phyloP scores from a whole-genome alignment of 805 yeast genomes.

The Pichia occidentalis region DNA sequence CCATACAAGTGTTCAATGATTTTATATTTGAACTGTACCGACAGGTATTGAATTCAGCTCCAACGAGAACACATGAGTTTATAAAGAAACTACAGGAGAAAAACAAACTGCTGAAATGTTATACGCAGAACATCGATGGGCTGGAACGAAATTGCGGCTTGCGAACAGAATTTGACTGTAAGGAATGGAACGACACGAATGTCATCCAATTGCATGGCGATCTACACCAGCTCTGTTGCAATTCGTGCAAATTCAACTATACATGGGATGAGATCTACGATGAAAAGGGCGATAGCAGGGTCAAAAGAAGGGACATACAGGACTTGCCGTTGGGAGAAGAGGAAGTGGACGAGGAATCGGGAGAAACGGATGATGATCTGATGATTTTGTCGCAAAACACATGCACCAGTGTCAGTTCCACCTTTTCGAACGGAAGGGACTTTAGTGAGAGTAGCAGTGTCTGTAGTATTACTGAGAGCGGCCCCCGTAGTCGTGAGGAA shows the following conservation, averaged over 20 bases:
- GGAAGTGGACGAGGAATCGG: not conserved
- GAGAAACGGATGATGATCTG: constrained; percentile 3
- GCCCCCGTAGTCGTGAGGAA: constrained; percentile 6
- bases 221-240: constrained; percentile 68
- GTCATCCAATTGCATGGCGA: constrained; percentile 93
- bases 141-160: constrained; percentile 65
- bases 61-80: constrained; percentile 81
- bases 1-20: constrained; percentile 70
- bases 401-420: not conserved
- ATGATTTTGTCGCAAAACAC: constrained; percentile 7
- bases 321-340: not conserved
- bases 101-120: constrained; percentile 71
- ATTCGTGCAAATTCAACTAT: constrained; percentile 52
- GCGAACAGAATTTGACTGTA: constrained; percentile 46
- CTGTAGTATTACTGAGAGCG: not conserved
- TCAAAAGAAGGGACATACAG: constrained; percentile 3
- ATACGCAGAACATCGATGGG: constrained; percentile 93
- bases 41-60: constrained; percentile 57
- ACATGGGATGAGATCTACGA: constrained; percentile 47
- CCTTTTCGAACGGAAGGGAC: constrained; percentile 18
- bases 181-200: constrained; percentile 56
- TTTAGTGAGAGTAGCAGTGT: constrained; percentile 25
- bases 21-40: constrained; percentile 78
- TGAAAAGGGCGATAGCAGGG: constrained; percentile 30
- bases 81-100: constrained; percentile 53